Evolutionary conservation across 1,284 basidiomycete species (phyloP).

Genomic region (Puccinia polysora): DNA sequence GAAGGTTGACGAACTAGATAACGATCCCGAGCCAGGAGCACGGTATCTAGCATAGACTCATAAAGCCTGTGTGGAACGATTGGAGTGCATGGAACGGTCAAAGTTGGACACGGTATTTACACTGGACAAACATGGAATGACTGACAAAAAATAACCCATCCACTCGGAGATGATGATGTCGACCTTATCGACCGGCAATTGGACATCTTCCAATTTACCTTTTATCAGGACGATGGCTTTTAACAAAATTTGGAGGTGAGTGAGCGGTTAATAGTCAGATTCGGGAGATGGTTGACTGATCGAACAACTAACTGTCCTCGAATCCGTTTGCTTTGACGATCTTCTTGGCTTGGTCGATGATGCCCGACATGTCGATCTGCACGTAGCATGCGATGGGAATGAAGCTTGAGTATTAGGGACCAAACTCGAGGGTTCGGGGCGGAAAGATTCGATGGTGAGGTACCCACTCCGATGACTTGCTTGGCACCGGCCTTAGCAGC

Average conservation of each 20-base stretch:
- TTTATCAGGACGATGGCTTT: slow-evolving; percentile 89
- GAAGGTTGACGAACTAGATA: slow-evolving; percentile 7
- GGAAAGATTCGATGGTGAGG: slow-evolving; percentile 10
- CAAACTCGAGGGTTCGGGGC: background rate
- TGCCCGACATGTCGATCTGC: slow-evolving; percentile 99
- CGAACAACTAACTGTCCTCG: slow-evolving; percentile 72
- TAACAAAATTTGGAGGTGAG: no score
- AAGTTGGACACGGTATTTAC: background rate
- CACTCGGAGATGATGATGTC: slow-evolving; percentile 99
- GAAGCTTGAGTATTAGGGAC: background rate
- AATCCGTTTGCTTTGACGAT: slow-evolving; percentile 96
- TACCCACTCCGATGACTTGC: slow-evolving; percentile 73
- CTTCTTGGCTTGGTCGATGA: slow-evolving; percentile 96
- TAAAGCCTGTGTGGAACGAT: slow-evolving; percentile 69
- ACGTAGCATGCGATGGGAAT: background rate
- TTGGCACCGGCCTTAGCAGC: slow-evolving; percentile 95
- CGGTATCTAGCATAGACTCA: slow-evolving; percentile 99
- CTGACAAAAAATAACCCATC: slow-evolving; percentile 78
- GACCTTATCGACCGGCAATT: slow-evolving; percentile 63
- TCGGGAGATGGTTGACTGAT: slow-evolving; percentile 10
- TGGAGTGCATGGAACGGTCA: no score
- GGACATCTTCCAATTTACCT: slow-evolving; percentile 93
- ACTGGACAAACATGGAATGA: background rate
- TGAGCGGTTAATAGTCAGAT: slow-evolving; percentile 44
- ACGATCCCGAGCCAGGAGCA: slow-evolving; percentile 86